phyloP scores from a whole-genome alignment of 768 basidiomycete species.

The Guyanaporus albipodus region DNA sequence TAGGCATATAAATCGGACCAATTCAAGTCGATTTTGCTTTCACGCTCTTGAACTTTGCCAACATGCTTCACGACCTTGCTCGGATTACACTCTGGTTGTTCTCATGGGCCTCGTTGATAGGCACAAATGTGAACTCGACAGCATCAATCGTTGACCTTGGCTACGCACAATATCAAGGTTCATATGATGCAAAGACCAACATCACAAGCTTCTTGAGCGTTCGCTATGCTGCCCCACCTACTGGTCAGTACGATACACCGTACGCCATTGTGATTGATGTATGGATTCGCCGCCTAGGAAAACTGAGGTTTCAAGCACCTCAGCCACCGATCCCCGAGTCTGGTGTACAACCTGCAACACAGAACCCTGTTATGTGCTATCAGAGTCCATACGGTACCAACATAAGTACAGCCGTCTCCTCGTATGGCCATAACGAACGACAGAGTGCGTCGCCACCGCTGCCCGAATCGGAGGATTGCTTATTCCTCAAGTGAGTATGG shows the following conservation, averaged over 20 bases:
- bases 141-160: constrained; percentile 1
- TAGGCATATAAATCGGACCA: too few species aligned
- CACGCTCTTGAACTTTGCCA: too few species aligned
- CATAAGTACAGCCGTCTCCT: neutral
- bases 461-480: constrained; percentile 1
- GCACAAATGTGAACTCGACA: too few species aligned
- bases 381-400: neutral
- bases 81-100: too few species aligned
- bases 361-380: neutral
- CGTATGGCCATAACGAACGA: too few species aligned
- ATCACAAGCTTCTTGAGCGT: constrained; percentile 3
- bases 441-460: too few species aligned
- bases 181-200: neutral
- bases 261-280: neutral
- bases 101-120: too few species aligned
- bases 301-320: constrained; percentile 4
- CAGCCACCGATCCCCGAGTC: neutral
- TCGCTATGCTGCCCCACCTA: constrained; percentile 7
- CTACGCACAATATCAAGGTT: constrained; percentile 8
- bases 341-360: neutral
- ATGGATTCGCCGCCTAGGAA: neutral
- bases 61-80: too few species aligned
- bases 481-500: constrained; percentile 5
- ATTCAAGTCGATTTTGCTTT: too few species aligned
- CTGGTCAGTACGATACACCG: neutral